Evolutionary conservation across 495 filamentous ascomycete genomes (phyloP).

Genomic region (Penicillium waksmanii): DNA sequence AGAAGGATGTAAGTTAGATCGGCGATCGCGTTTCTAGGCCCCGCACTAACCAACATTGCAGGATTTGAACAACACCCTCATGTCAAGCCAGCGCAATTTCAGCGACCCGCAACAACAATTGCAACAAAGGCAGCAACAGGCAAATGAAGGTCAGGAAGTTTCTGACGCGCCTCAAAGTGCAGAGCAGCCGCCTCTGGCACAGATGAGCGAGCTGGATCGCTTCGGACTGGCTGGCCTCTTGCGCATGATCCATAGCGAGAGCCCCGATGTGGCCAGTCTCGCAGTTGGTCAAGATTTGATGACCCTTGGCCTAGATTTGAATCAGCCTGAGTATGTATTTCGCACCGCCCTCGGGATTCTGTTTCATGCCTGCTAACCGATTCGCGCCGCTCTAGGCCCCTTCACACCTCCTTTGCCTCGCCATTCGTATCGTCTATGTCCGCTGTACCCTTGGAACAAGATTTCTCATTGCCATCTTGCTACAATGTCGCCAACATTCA

Average conservation of each 20-base stretch:
- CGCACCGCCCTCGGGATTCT: slow-evolving; percentile 13
- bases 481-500: slow-evolving; percentile 89
- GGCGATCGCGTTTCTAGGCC: slow-evolving; percentile 17
- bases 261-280: slow-evolving; percentile 73
- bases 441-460: slow-evolving; percentile 70
- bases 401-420: slow-evolving; percentile 67
- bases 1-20: slow-evolving; percentile 45
- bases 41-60: slow-evolving; percentile 28
- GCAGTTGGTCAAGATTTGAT: slow-evolving; percentile 80
- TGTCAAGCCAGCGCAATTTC: slow-evolving; percentile 40
- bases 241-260: slow-evolving; percentile 76
- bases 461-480: slow-evolving; percentile 78
- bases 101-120: slow-evolving; percentile 40
- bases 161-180: slow-evolving; percentile 41
- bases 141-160: slow-evolving; percentile 43
- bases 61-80: slow-evolving; percentile 39
- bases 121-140: slow-evolving; percentile 44
- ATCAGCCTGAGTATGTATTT: slow-evolving; percentile 70
- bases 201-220: slow-evolving; percentile 79
- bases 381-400: slow-evolving; percentile 44
- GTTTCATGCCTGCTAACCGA: slow-evolving; percentile 23
- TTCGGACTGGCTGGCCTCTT: slow-evolving; percentile 81
- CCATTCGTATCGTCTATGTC: slow-evolving; percentile 72
- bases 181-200: slow-evolving; percentile 63
- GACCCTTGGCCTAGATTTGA: slow-evolving; percentile 76